Conservation (phyloP, 768 basidiomycete species). For the Lentinula boryana region DNA sequence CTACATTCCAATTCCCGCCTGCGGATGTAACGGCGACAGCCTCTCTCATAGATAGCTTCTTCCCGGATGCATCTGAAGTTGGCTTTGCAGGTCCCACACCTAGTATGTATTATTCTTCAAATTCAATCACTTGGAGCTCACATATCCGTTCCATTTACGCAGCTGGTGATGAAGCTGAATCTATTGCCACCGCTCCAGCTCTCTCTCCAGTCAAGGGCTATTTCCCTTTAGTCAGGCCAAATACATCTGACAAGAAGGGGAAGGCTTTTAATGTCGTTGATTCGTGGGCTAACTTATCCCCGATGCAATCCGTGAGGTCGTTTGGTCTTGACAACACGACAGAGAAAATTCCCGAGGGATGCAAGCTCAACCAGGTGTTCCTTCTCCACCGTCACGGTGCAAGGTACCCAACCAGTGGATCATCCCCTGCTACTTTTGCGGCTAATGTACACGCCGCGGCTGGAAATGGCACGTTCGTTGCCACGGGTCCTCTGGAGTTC, state of each 20-base stretch:
- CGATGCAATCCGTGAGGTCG: slow-evolving; percentile 44
- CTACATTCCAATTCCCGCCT: slow-evolving; percentile 36
- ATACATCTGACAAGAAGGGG: slow-evolving; percentile 23
- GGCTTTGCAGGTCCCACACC: slow-evolving; percentile 46
- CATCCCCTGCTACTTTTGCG: slow-evolving; percentile 39
- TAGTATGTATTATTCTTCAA: slow-evolving; percentile 24
- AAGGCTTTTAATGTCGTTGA: slow-evolving; percentile 36
- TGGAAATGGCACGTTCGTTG: slow-evolving; percentile 34
- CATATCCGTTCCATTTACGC: background rate
- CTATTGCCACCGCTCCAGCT: slow-evolving; percentile 36
- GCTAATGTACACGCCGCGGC: slow-evolving; percentile 42
- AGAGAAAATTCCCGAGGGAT: slow-evolving; percentile 39
- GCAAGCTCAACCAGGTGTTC: slow-evolving; percentile 44
- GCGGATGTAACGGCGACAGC: slow-evolving; percentile 27
- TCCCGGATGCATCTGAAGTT: slow-evolving; percentile 35
- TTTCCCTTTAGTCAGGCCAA: slow-evolving; percentile 38
- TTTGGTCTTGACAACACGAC: slow-evolving; percentile 46
- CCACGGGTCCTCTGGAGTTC: slow-evolving; percentile 54
- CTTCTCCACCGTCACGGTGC: slow-evolving; percentile 69
- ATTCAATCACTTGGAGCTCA: background rate
- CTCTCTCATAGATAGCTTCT: slow-evolving; percentile 22
- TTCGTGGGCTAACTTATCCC: slow-evolving; percentile 43
- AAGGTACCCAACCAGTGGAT: slow-evolving; percentile 45
- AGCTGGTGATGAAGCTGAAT: slow-evolving; percentile 40
- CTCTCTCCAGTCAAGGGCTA: slow-evolving; percentile 27